These are phyloP conservation scores for Mycena latifolia DNA, from an alignment of 768 basidiomycete species.

Conservation along the genomic window DNA sequence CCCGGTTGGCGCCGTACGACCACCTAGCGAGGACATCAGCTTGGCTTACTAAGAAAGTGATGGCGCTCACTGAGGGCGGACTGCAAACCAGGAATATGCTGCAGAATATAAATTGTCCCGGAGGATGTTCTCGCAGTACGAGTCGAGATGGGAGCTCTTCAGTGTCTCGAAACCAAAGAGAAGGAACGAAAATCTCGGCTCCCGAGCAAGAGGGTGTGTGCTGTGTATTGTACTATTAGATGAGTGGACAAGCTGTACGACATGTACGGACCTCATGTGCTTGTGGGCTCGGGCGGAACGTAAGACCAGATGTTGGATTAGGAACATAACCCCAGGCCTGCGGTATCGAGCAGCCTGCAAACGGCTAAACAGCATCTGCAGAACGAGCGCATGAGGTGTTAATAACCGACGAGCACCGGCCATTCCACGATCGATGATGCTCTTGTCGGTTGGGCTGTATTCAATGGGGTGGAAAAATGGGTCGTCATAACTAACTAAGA, in stretches of 20 bases:
- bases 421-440: slow-evolving; percentile 79
- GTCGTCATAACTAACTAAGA: slow-evolving; percentile 77
- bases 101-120: slow-evolving; percentile 82
- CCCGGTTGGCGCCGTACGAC: slow-evolving; percentile 95
- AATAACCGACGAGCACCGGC: slow-evolving; percentile 80
- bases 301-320: slow-evolving; percentile 87
- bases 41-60: background rate
- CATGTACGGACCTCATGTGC: slow-evolving; percentile 75
- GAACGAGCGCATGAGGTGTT: slow-evolving; percentile 83
- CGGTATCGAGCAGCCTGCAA: slow-evolving; percentile 95
- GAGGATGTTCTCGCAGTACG: slow-evolving; percentile 80
- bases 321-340: slow-evolving; percentile 84
- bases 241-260: background rate
- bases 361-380: slow-evolving; percentile 92
- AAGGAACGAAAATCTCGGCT: slow-evolving; percentile 90
- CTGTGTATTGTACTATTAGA: slow-evolving; percentile 54
- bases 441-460: slow-evolving; percentile 93
- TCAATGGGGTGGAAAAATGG: slow-evolving; percentile 89
- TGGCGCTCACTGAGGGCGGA: slow-evolving; percentile 86
- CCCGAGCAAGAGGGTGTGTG: slow-evolving; percentile 92
- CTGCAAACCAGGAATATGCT: slow-evolving; percentile 94
- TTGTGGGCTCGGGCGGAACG: slow-evolving; percentile 80
- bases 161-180: slow-evolving; percentile 94
- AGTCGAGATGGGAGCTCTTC: slow-evolving; percentile 88
- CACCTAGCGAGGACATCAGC: slow-evolving; percentile 68